A percentile compares a stretch with the other conserved stretches of the same genome.
Conservation (phyloP, 306 rosid genomes). For the Rosa persica region DNA sequence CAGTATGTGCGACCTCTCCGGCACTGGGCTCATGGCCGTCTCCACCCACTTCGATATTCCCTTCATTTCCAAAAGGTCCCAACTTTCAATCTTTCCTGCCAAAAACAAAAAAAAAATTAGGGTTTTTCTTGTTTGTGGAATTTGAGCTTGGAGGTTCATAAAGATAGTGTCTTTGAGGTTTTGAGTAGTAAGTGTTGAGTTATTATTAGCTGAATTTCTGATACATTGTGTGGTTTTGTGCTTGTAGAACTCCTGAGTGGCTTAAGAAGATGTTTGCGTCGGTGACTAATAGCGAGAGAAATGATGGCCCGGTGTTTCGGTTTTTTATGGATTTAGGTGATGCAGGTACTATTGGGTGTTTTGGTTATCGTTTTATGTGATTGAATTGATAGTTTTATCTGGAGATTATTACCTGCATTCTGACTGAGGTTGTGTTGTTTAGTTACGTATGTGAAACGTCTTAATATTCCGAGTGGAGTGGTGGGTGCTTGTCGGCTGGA, state of each 20-base stretch:
- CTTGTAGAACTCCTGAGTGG: slow-evolving; percentile 88
- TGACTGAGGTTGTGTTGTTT: slow-evolving; percentile 38
- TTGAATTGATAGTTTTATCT: neutral
- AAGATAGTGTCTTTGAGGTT: neutral
- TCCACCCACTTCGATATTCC: slow-evolving; percentile 89
- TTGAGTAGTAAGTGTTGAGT: neutral
- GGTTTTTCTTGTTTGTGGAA: neutral
- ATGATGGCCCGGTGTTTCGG: slow-evolving; percentile 90
- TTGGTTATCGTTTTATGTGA: neutral
- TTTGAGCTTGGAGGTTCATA: neutral
- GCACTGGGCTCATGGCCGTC: slow-evolving; percentile 97
- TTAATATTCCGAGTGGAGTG: slow-evolving; percentile 97
- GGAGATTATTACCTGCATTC: slow-evolving; percentile 8
- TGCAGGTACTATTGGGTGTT: slow-evolving; percentile 60
- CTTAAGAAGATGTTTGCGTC: slow-evolving; percentile 84
- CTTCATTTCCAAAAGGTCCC: slow-evolving; percentile 75
- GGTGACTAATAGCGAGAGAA: slow-evolving; percentile 73
- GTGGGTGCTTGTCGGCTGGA: slow-evolving; percentile 98
- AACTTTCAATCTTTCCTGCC: neutral
- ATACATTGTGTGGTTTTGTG: slow-evolving; percentile 16
- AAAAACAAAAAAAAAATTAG: too few species aligned
- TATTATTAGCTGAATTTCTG: neutral
- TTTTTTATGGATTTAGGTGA: slow-evolving; percentile 97
- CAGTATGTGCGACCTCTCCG: slow-evolving; percentile 98
- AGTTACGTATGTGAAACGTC: slow-evolving; percentile 89